These are phyloP conservation scores for Eleusine coracana DNA, from an alignment of 176 grass and related monocot genomes.

Conservation along the genomic window DNA sequence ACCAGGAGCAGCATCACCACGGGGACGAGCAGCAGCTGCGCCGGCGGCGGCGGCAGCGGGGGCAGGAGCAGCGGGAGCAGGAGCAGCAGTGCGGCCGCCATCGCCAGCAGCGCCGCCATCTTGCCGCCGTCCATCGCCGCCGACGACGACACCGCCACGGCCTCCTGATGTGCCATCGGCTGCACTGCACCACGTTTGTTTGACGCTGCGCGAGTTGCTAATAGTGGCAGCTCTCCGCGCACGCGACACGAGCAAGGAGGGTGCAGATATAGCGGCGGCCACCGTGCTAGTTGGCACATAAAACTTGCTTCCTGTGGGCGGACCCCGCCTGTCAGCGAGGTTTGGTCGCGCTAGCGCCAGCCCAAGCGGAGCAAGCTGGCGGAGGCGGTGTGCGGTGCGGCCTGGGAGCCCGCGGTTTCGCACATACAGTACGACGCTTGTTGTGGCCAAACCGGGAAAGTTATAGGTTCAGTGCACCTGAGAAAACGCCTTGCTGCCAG, in stretches of 20 bases:
- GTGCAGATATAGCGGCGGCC: neutral
- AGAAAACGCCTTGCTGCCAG: neutral
- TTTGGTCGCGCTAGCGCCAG: neutral
- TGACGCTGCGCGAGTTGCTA: neutral
- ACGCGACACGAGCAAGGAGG: neutral
- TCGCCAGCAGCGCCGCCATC: conserved; percentile 28
- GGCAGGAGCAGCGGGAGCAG: conserved; percentile 65
- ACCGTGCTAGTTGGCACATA: neutral
- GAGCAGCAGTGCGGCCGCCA: conserved; percentile 46
- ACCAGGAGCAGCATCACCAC: conserved; percentile 57
- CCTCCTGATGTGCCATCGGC: neutral
- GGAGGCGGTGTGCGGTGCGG: neutral
- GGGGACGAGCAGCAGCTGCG: conserved; percentile 56
- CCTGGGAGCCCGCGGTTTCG: conserved; percentile 22
- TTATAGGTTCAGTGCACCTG: conserved; percentile 23
- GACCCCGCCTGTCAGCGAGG: neutral
- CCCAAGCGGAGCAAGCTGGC: neutral
- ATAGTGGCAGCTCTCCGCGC: neutral
- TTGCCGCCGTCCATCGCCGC: conserved; percentile 22
- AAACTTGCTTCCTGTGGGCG: neutral
- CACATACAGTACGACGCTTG: neutral
- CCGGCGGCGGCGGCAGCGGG: conserved; percentile 57
- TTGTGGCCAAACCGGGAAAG: conserved; percentile 19
- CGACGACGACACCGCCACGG: neutral
- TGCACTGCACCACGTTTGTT: no score